Percentiles rank a stretch among this genome's conserved stretches.
Conservation (phyloP, 257 asterid genomes). For the Dorcoceras hygrometricum region DNA sequence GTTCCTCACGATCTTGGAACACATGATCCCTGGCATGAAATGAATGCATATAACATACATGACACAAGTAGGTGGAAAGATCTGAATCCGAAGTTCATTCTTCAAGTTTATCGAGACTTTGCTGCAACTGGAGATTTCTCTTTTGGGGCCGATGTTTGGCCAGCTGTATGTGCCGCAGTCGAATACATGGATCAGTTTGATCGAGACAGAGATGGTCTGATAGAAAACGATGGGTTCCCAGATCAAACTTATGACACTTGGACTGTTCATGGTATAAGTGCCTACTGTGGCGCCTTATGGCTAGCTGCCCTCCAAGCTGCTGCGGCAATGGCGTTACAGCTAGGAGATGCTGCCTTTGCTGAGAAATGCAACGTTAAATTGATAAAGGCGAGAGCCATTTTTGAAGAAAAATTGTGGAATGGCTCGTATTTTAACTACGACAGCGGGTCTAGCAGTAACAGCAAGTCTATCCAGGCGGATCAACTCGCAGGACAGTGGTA, state of each 20-base stretch:
- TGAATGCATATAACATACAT: constrained; percentile 97
- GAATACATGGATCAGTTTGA: constrained; percentile 99
- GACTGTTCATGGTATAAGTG: constrained; percentile 95
- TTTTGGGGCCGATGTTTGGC: constrained; percentile 91
- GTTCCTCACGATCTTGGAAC: constrained; percentile 98
- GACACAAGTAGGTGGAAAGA: constrained; percentile 98
- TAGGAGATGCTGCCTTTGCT: constrained; percentile 76
- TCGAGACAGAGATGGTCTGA: constrained; percentile 70
- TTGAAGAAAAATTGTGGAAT: constrained; percentile 83
- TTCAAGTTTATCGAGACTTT: constrained; percentile 90
- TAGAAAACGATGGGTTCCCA: constrained; percentile 94
- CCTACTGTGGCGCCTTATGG: constrained; percentile 97
- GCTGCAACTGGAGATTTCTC: constrained; percentile 87
- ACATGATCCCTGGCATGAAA: constrained; percentile 98
- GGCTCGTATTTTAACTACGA: constrained; percentile 93
- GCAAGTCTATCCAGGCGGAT: constrained; percentile 93
- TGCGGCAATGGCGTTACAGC: constrained; percentile 80
- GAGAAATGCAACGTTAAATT: constrained; percentile 67
- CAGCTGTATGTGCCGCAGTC: constrained; percentile 88
- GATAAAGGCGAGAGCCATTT: constrained; percentile 57
- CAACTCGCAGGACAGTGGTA: constrained; percentile 99
- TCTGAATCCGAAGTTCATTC: constrained; percentile 87
- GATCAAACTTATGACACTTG: constrained; percentile 96
- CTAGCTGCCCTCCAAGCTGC: constrained; percentile 96
- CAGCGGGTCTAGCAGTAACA: constrained; percentile 85